These are phyloP conservation scores for Exutisphaerella laricina DNA, from an alignment of 2,329 filamentous ascomycete species.

Conservation along the genomic window DNA sequence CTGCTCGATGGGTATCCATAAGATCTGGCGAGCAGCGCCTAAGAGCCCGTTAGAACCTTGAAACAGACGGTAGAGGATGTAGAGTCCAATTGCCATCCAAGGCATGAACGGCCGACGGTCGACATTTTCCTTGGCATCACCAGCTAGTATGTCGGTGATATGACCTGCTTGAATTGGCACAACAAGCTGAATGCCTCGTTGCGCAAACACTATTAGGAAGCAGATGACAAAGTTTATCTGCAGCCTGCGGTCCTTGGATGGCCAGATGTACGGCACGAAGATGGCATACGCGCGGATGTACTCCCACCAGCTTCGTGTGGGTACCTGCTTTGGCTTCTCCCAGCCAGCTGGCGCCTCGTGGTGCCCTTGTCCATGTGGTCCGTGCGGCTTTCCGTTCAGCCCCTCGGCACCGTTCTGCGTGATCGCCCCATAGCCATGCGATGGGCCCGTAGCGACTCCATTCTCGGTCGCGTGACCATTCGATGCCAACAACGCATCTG, in stretches of 20 bases:
- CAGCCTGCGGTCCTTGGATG: constrained; percentile 68
- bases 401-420: neutral
- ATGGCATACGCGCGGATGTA: constrained; percentile 87
- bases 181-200: constrained; percentile 78
- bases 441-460: constrained; percentile 38
- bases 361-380: constrained; percentile 33
- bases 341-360: constrained; percentile 59
- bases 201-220: constrained; percentile 70
- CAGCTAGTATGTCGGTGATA: constrained; percentile 70
- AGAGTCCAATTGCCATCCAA: constrained; percentile 68
- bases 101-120: constrained; percentile 48
- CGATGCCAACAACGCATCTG: constrained; percentile 58
- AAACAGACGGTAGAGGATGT: constrained; percentile 72
- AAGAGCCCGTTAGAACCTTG: constrained; percentile 86
- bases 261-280: constrained; percentile 97
- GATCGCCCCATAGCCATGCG: constrained; percentile 25
- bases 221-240: constrained; percentile 77
- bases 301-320: constrained; percentile 90
- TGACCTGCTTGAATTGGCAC: constrained; percentile 75
- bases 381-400: constrained; percentile 44
- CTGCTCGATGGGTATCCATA: constrained; percentile 96
- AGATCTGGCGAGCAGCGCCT: constrained; percentile 70
- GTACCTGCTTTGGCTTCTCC: constrained; percentile 80
- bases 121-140: constrained; percentile 42
- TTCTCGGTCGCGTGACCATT: constrained; percentile 41